A percentile compares a stretch with the other conserved stretches of the same genome.
Evolutionary conservation across 192 early-diverging fungal genomes (phyloP).

Genomic region (Coemansia pectinata): DNA sequence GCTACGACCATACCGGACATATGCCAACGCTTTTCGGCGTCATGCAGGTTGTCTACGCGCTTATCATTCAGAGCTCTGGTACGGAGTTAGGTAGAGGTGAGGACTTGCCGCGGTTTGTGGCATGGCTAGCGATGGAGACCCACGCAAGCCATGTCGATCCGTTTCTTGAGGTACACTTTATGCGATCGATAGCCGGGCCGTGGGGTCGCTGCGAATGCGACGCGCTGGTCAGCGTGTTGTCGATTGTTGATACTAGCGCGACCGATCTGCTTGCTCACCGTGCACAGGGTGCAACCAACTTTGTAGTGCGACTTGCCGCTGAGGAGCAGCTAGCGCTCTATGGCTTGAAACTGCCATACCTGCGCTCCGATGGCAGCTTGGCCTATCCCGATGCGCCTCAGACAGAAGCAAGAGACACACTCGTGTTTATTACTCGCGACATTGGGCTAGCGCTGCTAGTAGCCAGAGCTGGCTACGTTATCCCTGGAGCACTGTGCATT

Average conservation of each 20-base stretch:
- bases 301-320: conserved; percentile 26
- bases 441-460: conserved; percentile 37
- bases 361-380: conserved; percentile 20
- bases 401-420: conserved; percentile 11
- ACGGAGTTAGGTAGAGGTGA: conserved; percentile 11
- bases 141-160: conserved; percentile 18
- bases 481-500: conserved; percentile 32
- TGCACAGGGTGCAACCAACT: conserved; percentile 21
- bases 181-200: conserved; percentile 27
- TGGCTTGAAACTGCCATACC: conserved; percentile 24
- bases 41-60: conserved; percentile 13
- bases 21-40: conserved; percentile 41
- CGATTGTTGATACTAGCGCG: conserved; percentile 18
- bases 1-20: conserved; percentile 19
- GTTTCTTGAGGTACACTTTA: conserved; percentile 32
- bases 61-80: conserved; percentile 7
- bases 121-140: conserved; percentile 33
- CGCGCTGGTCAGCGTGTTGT: conserved; percentile 5
- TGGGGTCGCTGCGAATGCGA: conserved; percentile 17
- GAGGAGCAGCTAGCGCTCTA: conserved; percentile 40
- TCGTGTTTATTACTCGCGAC: conserved; percentile 44
- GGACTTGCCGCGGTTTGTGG: conserved; percentile 48
- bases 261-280: conserved; percentile 16
- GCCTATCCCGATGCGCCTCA: conserved; percentile 25
- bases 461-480: conserved; percentile 6